Evolutionary conservation across 345 rosid species (phyloP), one percentile per base, ranked within the genome.

Genomic region (Sisymbrium altissimum): DNA sequence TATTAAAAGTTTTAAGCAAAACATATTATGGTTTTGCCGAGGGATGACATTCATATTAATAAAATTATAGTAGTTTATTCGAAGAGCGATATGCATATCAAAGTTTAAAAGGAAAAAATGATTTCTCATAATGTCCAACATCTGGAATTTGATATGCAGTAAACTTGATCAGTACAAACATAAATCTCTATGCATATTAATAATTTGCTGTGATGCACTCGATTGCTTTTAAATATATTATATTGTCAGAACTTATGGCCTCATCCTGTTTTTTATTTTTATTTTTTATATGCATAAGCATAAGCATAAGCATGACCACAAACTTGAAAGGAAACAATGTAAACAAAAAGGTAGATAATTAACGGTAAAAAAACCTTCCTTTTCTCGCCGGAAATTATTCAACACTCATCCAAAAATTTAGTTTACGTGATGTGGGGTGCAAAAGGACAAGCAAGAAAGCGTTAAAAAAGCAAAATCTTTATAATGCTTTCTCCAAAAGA

Each of bases 401-500:
- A 62, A 39, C 11, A 39, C 63, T 62, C 15, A 64, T 32, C 18
- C 44, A 62, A 64, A 30, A 9, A 6, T 30, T 9, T 41, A 55
- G 48, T 55, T 73, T 64, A 44, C 27, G 6, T 53, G 55, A 40
- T 13, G 43, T 72, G 45, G 68, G 63, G 64, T 41, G 5, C 46
- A 63, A 53, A 63, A 64, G 4, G 70, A 64, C 70, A 64, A 72
- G 48, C 39, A 64, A 43, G 17, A 73, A 68, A 67, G 40, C 29
- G 55, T 49, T 59, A 3, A 7, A 49, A 39, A 49, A 75, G 69
- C 69, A 60, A 60, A 52, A 41, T 41, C 55, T 60, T 52, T 41
- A 41, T 39, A 60, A 32, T 60, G 32, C 23, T 52, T 18, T 74
- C 62, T 68, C 57, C 49, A 75, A 75, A 75, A 75, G 79, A 41